phyloP scores from a whole-genome alignment of 352 stramenopile species.

The Pythium angustatum region DNA sequence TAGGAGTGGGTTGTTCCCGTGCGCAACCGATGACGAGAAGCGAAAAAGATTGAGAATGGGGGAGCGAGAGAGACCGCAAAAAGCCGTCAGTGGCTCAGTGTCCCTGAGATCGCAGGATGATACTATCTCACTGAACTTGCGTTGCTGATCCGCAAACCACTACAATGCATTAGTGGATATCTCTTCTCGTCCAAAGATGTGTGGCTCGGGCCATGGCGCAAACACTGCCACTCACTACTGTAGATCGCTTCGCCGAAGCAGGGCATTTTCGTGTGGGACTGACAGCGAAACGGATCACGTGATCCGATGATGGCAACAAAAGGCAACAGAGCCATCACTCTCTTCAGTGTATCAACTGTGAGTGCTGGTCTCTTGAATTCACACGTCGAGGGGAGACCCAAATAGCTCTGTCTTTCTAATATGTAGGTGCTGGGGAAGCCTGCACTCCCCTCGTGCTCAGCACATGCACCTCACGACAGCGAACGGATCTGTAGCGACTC shows the following conservation, averaged over 20 bases:
- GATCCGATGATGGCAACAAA: not conserved
- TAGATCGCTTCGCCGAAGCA: not conserved
- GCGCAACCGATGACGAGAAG: too few relatives aligned
- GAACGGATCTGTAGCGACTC: not conserved
- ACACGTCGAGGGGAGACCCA: not conserved
- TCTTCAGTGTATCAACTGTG: not conserved
- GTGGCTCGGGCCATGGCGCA: constrained; percentile 1
- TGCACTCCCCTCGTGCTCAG: too few relatives aligned
- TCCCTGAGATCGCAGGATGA: too few relatives aligned
- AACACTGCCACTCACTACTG: constrained; percentile 11
- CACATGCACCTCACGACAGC: too few relatives aligned
- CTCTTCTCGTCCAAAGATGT: constrained; percentile 3
- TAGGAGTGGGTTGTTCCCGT: constrained; percentile 6
- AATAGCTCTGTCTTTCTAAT: too few relatives aligned
- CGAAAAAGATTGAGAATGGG: not conserved
- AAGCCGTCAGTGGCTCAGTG: too few relatives aligned
- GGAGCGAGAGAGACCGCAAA: too few relatives aligned
- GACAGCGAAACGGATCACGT: not conserved
- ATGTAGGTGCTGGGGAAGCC: too few relatives aligned
- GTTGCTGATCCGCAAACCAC: not conserved
- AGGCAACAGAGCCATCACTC: not conserved
- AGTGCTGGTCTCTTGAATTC: not conserved
- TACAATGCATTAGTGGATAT: not conserved
- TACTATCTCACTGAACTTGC: not conserved
- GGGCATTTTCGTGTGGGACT: constrained; percentile 1